Percentiles rank a stretch among this genome's conserved stretches.
These are phyloP conservation scores for Saturnispora hagleri DNA, from an alignment of 805 yeast species.

Conservation along the genomic window DNA sequence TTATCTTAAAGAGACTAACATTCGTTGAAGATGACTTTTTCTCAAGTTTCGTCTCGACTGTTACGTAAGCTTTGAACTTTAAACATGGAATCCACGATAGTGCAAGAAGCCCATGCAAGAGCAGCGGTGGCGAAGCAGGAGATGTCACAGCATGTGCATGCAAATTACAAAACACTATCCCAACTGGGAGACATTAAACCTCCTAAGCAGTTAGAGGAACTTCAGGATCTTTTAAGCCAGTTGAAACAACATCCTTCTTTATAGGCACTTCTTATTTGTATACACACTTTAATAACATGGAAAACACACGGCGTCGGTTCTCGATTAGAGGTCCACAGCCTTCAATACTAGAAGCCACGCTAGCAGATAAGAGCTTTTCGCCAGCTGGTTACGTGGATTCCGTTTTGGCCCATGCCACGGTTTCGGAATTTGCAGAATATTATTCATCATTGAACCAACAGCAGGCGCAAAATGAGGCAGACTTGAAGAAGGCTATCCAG, in stretches of 20 bases:
- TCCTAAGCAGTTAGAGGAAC: not conserved
- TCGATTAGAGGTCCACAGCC: conserved; percentile 5
- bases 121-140: not conserved
- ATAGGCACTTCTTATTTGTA: not conserved
- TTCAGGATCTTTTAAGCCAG: not conserved
- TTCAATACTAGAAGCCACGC: not conserved
- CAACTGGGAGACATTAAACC: not conserved
- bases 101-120: not conserved
- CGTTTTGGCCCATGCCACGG: conserved; percentile 3
- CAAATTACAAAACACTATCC: not conserved
- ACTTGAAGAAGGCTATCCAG: conserved; percentile 49
- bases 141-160: not conserved
- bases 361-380: not conserved
- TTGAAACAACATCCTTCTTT: not conserved
- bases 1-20: not conserved
- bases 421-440: conserved; percentile 5
- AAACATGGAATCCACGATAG: not conserved
- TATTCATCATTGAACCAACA: conserved; percentile 5
- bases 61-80: not conserved
- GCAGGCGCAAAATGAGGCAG: conserved; percentile 35
- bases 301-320: conserved; percentile 5
- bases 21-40: not conserved
- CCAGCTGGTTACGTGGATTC: conserved; percentile 2
- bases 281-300: not conserved
- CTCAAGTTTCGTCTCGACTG: not conserved